Evolutionary conservation across 208 protist genomes (phyloP).

Genomic region (Endotrypanum monterogeii): DNA sequence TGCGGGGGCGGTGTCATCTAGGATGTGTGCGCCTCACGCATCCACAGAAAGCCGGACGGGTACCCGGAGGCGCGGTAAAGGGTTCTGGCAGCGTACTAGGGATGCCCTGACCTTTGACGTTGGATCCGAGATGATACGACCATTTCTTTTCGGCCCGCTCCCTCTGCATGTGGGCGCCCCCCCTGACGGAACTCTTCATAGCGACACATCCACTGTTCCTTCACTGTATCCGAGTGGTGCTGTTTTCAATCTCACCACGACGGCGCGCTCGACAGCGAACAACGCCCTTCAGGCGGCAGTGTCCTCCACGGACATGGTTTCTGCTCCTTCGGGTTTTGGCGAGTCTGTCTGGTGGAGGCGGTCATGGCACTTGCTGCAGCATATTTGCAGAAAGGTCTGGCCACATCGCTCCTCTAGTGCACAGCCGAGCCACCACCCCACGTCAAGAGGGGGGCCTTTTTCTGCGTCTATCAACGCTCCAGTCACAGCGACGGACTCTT

Average conservation of each 20-base stretch:
- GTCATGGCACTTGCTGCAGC: not conserved
- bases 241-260: not conserved
- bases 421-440: not conserved
- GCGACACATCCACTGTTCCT: no score
- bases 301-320: not conserved
- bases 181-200: constrained; percentile 29
- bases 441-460: not conserved
- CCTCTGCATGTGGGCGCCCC: constrained; percentile 28
- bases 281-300: not conserved
- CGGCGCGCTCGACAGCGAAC: not conserved
- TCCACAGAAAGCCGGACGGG: constrained; percentile 5
- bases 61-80: constrained; percentile 7
- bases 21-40: not conserved
- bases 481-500: not conserved
- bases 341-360: not conserved
- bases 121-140: constrained; percentile 27
- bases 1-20: not conserved
- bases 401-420: not conserved
- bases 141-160: constrained; percentile 28
- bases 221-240: not conserved
- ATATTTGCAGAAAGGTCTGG: not conserved
- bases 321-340: not conserved
- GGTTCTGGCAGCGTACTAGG: not conserved
- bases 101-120: constrained; percentile 23
- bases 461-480: not conserved